Evolutionary conservation across 495 filamentous ascomycete genomes (phyloP), one percentile per base, ranked within the genome.

Genomic region (Clavariopsis aquatica): DNA sequence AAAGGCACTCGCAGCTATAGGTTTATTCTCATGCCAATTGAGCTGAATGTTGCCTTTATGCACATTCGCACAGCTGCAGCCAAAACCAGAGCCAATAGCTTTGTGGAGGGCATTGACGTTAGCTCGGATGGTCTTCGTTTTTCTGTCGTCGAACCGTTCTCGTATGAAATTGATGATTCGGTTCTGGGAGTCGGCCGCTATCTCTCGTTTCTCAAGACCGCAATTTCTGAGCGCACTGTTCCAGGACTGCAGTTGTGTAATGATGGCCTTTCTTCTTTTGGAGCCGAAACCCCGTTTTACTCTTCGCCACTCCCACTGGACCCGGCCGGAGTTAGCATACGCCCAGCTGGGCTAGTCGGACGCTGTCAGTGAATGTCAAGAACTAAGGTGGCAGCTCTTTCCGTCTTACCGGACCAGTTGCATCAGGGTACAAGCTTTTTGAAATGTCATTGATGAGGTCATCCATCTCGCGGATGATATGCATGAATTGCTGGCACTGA

Each of bases 161-260:
- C 31, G 41, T 1, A 65, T 31, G 9, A 49, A 24, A 22, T 57
- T 47, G 12, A 65, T 26, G 12, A 52, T 41, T 1, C 41, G 22
- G 27, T 65, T 20, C 46, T 52, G 43, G 1, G 38, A 46, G 26
- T 65, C 62, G 2, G 62, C 7, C 12, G 41, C 17, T 4, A 55
- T 34, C 45, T 65, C 62, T 22, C 46, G 52, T 15, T 57, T 57
- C 43, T 65, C 53, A 10, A 65, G 45, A 29, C 62, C n/a, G n/a
- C n/a, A 65, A n/a, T 58, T 57, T 20, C 36, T 23, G 0, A 65
- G 31, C 12, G 54, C 62, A 23, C 27, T 58, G 29, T 65, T 65
- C 62, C 62, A 58, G 12, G 24, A 10, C 27, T 65, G 53, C 1
- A 65, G 46, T 31, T 65, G 20, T 17, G n/a, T 29, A 12, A 52